A percentile compares a stretch with the other conserved stretches of the same genome.
These are phyloP conservation scores for Firmiana major DNA, from an alignment of 345 rosid species.

Conservation along the genomic window DNA sequence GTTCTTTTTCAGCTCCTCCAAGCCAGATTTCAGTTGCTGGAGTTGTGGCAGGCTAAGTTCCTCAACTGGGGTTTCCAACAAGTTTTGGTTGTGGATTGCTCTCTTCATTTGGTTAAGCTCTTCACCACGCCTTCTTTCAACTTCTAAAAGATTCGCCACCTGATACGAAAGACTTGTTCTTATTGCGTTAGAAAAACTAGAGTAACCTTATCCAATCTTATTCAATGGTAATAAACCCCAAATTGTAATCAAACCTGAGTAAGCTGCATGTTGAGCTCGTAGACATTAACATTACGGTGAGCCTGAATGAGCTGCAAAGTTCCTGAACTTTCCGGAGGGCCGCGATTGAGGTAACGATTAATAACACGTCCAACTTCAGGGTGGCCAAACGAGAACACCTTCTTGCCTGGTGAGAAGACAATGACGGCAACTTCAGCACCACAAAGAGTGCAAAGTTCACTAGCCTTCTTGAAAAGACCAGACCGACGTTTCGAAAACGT, in stretches of 20 bases:
- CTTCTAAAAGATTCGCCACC: constrained; percentile 35
- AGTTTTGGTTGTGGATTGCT: constrained; percentile 13
- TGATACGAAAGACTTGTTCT: neutral
- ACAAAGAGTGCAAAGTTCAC: constrained; percentile 36
- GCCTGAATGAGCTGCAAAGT: constrained; percentile 43
- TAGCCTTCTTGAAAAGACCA: constrained; percentile 41
- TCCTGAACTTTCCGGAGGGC: constrained; percentile 19
- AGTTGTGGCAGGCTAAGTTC: constrained; percentile 30
- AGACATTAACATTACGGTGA: constrained; percentile 34
- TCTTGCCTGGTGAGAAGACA: constrained; percentile 33
- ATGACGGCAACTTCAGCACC: constrained; percentile 36
- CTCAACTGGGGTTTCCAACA: constrained; percentile 47
- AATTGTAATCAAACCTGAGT: constrained; percentile 23
- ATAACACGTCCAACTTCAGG: constrained; percentile 29
- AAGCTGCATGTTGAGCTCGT: constrained; percentile 49
- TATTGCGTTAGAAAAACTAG: no score
- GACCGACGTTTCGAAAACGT: constrained; percentile 39
- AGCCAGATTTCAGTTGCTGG: constrained; percentile 26
- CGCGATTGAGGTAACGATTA: constrained; percentile 22
- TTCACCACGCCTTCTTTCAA: constrained; percentile 34
- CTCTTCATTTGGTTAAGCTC: constrained; percentile 32
- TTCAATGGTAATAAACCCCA: no score
- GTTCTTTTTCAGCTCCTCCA: constrained; percentile 36
- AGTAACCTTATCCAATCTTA: no score
- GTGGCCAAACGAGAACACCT: constrained; percentile 36